These are phyloP conservation scores for Pilaira anomala DNA, from an alignment of 192 early-diverging fungal species.

Conservation along the genomic window DNA sequence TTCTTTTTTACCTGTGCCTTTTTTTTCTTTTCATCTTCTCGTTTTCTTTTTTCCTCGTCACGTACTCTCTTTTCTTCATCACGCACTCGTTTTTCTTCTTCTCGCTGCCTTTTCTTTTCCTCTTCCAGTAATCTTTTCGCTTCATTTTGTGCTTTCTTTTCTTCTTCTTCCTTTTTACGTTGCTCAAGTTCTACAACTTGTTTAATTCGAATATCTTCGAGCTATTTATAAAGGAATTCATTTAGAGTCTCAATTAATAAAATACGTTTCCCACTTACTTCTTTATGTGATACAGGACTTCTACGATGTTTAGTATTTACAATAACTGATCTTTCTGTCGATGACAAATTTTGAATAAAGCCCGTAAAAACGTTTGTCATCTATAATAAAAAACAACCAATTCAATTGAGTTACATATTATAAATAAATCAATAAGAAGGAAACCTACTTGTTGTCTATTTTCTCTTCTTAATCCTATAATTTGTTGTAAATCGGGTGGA, in stretches of 20 bases:
- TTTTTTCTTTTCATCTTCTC: slow-evolving; percentile 37
- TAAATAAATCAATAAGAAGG: too few relatives aligned
- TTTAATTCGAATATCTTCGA: background rate
- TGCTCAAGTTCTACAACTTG: background rate
- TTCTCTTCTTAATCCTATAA: slow-evolving; percentile 32
- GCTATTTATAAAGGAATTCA: background rate
- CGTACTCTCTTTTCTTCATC: slow-evolving; percentile 33
- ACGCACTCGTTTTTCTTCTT: slow-evolving; percentile 40
- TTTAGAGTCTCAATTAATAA: background rate
- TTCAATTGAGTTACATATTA: too few relatives aligned
- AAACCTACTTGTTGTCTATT: slow-evolving; percentile 33
- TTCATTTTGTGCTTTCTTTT: slow-evolving; percentile 6
- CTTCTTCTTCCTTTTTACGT: slow-evolving; percentile 17
- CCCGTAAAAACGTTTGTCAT: slow-evolving; percentile 16
- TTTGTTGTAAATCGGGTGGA: slow-evolving; percentile 42
- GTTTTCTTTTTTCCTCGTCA: slow-evolving; percentile 34
- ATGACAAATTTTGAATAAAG: slow-evolving; percentile 1
- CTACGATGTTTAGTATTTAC: slow-evolving; percentile 18
- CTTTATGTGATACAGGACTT: background rate
- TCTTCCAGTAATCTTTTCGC: slow-evolving; percentile 17
- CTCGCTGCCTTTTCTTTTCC: slow-evolving; percentile 18
- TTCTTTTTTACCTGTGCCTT: slow-evolving; percentile 40
- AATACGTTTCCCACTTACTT: background rate
- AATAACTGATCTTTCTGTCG: background rate
- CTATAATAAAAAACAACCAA: too few relatives aligned